Base-by-base conservation (phyloP, 345 rosid genomes). In the Dovyalis caffra region DNA sequence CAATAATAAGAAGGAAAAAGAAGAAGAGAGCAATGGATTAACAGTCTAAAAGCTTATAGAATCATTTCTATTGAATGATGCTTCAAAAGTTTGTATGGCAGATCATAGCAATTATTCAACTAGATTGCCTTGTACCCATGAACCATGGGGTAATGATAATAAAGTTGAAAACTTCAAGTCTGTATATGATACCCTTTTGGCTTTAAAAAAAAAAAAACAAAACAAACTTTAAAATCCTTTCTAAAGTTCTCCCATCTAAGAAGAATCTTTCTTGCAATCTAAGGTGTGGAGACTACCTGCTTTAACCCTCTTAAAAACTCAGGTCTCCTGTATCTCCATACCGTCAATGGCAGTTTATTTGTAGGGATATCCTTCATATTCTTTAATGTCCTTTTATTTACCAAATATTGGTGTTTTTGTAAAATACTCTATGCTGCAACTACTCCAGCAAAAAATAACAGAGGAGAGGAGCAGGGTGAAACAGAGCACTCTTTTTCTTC, bases 341-440 rank as follows among this genome's bases (percentile, higher is more conserved):
- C 12, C 12, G 5, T 56, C 56, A 23, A 56, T 56, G 60, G 28
- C 12, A 56, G 25, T 56, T n/a, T 56, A 56, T 56, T 23, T 56
- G 25, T n/a, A n/a, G 60, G 60, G 60, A 56, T 56, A 56, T n/a
- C 60, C 60, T 56, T n/a, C 60, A 23, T 56, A 56, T n/a, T n/a
- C 28, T 56, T 56, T 53, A 53, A 12, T 56, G 8, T n/a, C 28
- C 60, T n/a, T 56, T n/a, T 23, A 56, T 56, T 56, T 56, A 56
- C 60, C 25, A 23, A 10, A 56, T 9, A 56, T 12, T n/a, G 60
- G 28, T n/a, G 28, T 9, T n/a, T 43, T 8, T 56, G 60, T 56
- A 56, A 56, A n/a, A n/a, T 56, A n/a, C 60, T 56, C 60, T 56
- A 56, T n/a, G 60, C 60, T n/a, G 60, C 60, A 56, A 28, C 60